Evolutionary conservation across 768 basidiomycete species (phyloP).

Genomic region (Mycena polygramma): DNA sequence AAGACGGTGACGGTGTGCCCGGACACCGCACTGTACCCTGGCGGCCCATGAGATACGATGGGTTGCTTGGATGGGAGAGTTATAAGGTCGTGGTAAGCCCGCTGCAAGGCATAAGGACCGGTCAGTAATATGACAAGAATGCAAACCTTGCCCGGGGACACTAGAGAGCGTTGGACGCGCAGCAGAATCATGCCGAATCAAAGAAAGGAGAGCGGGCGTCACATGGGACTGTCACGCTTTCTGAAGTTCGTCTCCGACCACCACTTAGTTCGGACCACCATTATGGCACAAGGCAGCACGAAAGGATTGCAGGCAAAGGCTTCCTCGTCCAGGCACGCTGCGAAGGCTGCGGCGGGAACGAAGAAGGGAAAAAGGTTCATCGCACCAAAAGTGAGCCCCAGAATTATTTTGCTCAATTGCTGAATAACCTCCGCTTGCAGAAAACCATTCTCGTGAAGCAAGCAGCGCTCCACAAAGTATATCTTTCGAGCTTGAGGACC

Average conservation of each 20-base stretch:
- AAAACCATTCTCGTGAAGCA: constrained; percentile 80
- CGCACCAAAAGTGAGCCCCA: constrained; percentile 71
- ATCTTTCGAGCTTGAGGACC: constrained; percentile 23
- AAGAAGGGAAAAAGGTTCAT: constrained; percentile 87
- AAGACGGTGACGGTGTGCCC: constrained; percentile 97
- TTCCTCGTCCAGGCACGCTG: constrained; percentile 67
- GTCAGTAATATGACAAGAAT: constrained; percentile 7
- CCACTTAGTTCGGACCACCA: constrained; percentile 10
- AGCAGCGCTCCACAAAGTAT: constrained; percentile 83
- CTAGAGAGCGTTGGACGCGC: constrained; percentile 66
- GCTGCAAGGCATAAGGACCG: constrained; percentile 55
- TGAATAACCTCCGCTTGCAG: constrained; percentile 21
- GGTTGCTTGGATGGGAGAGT: constrained; percentile 73
- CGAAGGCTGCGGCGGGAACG: constrained; percentile 75
- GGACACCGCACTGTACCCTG: constrained; percentile 88
- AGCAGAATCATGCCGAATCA: constrained; percentile 51
- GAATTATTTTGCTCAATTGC: neutral
- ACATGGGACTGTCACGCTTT: constrained; percentile 7
- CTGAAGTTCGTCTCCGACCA: neutral
- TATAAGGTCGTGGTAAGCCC: constrained; percentile 80
- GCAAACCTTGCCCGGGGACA: constrained; percentile 60
- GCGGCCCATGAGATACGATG: constrained; percentile 80
- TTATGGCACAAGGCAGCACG: constrained; percentile 89
- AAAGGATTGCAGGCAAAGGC: constrained; percentile 79
- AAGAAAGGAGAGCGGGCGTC: constrained; percentile 1